Base-by-base conservation (phyloP, 2,329 filamentous ascomycete species). In the Mycosphaerella sp. region DNA sequence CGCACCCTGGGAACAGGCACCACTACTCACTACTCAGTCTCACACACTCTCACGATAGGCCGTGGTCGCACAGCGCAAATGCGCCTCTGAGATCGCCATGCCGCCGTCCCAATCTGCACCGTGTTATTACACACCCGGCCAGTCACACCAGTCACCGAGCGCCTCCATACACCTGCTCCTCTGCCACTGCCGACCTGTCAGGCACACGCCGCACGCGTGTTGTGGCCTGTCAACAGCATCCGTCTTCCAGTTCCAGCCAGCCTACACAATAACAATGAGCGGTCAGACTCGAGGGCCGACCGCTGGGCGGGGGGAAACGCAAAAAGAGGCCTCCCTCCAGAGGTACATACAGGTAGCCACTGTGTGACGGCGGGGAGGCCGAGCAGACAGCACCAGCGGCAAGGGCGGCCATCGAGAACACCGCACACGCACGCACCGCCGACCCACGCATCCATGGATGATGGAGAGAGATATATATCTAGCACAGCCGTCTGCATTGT, bases 191-290 rank as follows among this genome's bases (percentile, higher is more conserved):
- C 53, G 57, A 54, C 46, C 57, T 61, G 59, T 59, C 57, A 61
- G 57, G 57, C 57, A 60, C 57, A 38, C 46, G 21, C 38, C 34
- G 21, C 46, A 38, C 34, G 34, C 46, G 55, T 52, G 53, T 45
- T 48, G 58, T 58, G 55, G 59, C 54, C 59, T 58, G 57, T 61
- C 55, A 58, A 59, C 59, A 54, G 57, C 57, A 59, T 58, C 58
- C 53, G 57, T 56, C 53, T 52, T 51, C 14, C n/a, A 5, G 34
- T 52, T 51, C 14, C n/a, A 5, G 34, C 14, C n/a, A 5, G 34
- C 41, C 34, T n/a, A 23, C 23, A 14, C 21, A 21, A 21, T 21
- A 21, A 21, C 21, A 21, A 21, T 21, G 21, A 17, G 12, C 39
- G 21, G 38, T 29, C 47, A 31, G 11, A 7, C 11, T 38, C 29